phyloP scores from a whole-genome alignment of 2,329 filamentous ascomycete genomes.

The Colletotrichum chrysophilum region DNA sequence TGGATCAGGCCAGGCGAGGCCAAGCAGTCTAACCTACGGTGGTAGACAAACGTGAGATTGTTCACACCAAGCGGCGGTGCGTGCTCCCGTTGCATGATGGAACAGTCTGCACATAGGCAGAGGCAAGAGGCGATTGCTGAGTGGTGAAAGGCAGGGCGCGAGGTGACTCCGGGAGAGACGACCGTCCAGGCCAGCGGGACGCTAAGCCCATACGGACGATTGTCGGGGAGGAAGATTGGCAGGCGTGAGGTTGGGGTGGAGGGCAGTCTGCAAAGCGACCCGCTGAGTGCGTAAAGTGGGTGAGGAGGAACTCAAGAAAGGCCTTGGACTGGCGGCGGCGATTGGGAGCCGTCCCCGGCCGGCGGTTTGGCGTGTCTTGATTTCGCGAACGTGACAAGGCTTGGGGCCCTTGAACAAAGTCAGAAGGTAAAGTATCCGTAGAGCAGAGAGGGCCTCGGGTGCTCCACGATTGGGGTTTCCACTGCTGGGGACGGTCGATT shows the following conservation, averaged over 20 bases:
- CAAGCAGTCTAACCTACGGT: background rate
- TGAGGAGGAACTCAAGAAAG: background rate
- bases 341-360: background rate
- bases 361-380: slow-evolving; percentile 12
- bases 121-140: background rate
- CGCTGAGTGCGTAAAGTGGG: slow-evolving; percentile 20
- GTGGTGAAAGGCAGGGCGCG: background rate
- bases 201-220: slow-evolving; percentile 7
- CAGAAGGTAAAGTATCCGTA: background rate
- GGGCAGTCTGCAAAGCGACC: slow-evolving; percentile 6
- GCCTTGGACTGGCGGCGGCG: background rate
- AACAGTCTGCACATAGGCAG: background rate
- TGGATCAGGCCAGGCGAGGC: background rate
- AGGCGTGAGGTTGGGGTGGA: background rate
- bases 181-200: slow-evolving; percentile 15
- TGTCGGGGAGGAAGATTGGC: slow-evolving; percentile 16
- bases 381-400: slow-evolving; percentile 16
- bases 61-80: background rate
- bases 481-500: background rate
- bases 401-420: background rate
- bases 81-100: background rate
- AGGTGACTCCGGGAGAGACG: slow-evolving; percentile 13
- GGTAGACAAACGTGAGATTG: background rate
- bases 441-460: background rate
- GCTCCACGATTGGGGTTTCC: background rate